Conservation (phyloP, 768 basidiomycete genomes). For the Coprinellus micaceus region DNA sequence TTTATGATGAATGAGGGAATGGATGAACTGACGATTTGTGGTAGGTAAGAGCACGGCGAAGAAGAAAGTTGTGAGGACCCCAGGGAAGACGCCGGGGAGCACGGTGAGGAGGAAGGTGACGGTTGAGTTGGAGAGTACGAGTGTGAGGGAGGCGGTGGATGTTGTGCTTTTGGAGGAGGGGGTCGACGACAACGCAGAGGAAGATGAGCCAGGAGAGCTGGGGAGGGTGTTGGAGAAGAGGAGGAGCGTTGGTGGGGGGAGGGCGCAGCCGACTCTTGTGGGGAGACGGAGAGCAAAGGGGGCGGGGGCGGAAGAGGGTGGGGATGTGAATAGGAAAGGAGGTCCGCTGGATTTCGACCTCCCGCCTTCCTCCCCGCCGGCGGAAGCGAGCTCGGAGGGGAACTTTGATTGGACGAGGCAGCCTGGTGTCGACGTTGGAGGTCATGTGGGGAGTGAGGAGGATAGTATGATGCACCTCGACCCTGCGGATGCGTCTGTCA, state of each 20-base stretch:
- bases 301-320: too few species aligned
- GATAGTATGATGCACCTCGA: conserved; percentile 30
- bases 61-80: conserved; percentile 2
- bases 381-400: conserved; percentile 5
- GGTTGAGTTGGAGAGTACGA: neutral
- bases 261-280: too few species aligned
- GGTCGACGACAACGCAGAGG: neutral
- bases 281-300: too few species aligned
- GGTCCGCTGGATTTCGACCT: conserved; percentile 7
- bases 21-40: too few species aligned
- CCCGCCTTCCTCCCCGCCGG: conserved; percentile 23
- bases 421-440: neutral
- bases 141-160: neutral
- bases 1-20: too few species aligned
- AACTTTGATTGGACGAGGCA: conserved; percentile 20
- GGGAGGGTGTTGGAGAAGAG: neutral
- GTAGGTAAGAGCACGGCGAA: neutral
- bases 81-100: neutral
- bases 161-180: neutral
- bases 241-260: neutral
- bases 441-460: conserved; percentile 12
- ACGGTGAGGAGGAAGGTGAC: conserved; percentile 4
- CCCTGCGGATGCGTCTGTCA: conserved; percentile 23
- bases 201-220: too few species aligned
- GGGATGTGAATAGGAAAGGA: too few species aligned